Evolutionary conservation across 352 stramenopile genomes (phyloP), one percentile per base, ranked within the genome.

Genomic region (Phytophthora lateralis): DNA sequence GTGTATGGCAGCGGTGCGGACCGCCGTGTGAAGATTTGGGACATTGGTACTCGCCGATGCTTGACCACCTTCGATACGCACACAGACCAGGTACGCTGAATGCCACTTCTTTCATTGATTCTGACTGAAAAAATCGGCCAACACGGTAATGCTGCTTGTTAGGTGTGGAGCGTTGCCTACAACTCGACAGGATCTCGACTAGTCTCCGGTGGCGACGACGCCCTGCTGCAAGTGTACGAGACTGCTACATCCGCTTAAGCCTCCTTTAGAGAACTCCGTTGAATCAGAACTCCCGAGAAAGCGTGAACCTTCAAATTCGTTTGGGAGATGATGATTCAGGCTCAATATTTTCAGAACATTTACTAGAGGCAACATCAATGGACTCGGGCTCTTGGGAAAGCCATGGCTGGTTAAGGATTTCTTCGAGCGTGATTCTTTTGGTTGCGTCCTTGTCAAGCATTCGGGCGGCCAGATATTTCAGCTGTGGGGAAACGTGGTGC

Each of bases 161-260:
- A 95, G 82, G 88, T 97, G 21, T 97, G 90, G 90, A 94, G 89
- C 56, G 88, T 97, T 27, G 86, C 89, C 35, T 97, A 97, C 79
- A 96, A 93, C 67, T 79, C 81, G 6, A 81, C 84, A 42, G 90
- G 90, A 42, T 86, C 73, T 30, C 80, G 89, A 42, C 67, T 97
- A 21, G 89, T 97, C 27, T 97, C 89, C 8, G 90, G 88, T 21
- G 90, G 90, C 49, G 90, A 97, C 57, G 90, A 97, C 60, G 88
- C 88, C 26, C 60, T 95, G 37, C 66, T 97, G 47, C 89, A 97
- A 74, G 66, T 97, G 21, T 97, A 97, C 69, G 90, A 97, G 72
- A 91, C 87, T 15, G 78, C 73, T 10, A 60, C 78, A n/a, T 71
- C 57, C 24, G 52, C 63, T 61, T 85, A 64, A 58, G 8, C 10